Evolutionary conservation across 2,329 filamentous ascomycete genomes (phyloP).

Genomic region (Diaporthe sp.): DNA sequence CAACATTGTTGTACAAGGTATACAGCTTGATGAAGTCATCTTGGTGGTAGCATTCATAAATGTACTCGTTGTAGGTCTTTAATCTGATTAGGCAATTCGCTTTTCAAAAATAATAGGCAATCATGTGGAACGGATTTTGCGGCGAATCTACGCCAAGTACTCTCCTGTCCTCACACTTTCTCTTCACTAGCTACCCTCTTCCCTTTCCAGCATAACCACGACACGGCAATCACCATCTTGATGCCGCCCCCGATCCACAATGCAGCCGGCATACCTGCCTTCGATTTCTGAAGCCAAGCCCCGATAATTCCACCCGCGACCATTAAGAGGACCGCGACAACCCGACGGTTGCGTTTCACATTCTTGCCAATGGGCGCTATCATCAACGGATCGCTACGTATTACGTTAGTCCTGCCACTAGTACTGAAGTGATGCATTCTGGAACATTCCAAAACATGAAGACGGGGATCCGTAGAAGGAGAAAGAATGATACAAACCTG

Average conservation of each 20-base stretch:
- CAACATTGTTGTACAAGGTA: no score
- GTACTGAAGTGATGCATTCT: neutral
- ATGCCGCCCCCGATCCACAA: constrained; percentile 58
- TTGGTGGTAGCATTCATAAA: no score
- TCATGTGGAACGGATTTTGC: neutral
- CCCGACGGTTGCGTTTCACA: constrained; percentile 60
- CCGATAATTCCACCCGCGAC: constrained; percentile 57
- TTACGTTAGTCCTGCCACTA: neutral
- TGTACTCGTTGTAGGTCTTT: no score
- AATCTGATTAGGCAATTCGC: neutral
- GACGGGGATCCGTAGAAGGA: neutral
- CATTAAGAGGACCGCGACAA: constrained; percentile 55
- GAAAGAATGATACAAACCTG: neutral
- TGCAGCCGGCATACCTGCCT: constrained; percentile 52
- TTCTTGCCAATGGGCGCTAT: constrained; percentile 56
- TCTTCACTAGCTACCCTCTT: constrained; percentile 3
- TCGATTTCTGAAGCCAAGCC: constrained; percentile 57
- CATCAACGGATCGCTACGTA: constrained; percentile 53
- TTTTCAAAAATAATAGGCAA: neutral
- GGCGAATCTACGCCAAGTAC: neutral
- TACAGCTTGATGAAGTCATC: no score
- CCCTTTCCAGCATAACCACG: constrained; percentile 41
- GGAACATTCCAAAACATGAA: neutral
- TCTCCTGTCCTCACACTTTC: neutral
- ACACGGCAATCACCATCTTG: constrained; percentile 52